Evolutionary conservation across 352 stramenopile species (phyloP), one percentile per base, ranked within the genome.

Genomic region (Pythium aristosporum): DNA sequence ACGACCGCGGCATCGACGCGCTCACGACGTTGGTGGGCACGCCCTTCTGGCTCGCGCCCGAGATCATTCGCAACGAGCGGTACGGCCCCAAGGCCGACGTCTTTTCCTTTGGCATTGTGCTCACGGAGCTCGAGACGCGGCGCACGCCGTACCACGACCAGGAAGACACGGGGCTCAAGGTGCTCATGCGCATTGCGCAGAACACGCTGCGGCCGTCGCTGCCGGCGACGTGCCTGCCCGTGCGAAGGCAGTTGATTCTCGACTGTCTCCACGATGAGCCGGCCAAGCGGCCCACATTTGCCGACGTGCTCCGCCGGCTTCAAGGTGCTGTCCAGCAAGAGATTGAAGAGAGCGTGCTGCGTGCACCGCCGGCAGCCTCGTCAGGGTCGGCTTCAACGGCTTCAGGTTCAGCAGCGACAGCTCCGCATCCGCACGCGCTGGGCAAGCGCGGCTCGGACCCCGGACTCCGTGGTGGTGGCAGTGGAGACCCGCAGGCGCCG

Each of bases 81-180:
- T 96, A 96, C 62, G 86, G 84, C 1, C 77, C 83, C 1, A 76
- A 78, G 9, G 87, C 87, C 21, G 87, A 96, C 46, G 78, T 96
- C n/a, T 96, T 92, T 63, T 96, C 87, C 39, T 96, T 96, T 41
- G 87, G 85, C 20, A 96, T 96, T 43, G 86, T 96, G 54, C 73
- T 96, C 18, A 96, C 87, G 0, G 85, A 94, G 56, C 80, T 96
- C 21, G 85, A 96, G 62, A 91, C 87, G 5, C 82, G 86, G 28
- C 75, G 82, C 30, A 94, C 84, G 51, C 87, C 87, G 43, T 96
- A 96, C 57, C 75, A 94, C 54, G 87, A 96, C 37, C 72, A 80
- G 23, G 73, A 80, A 4, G 77, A 89, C 56, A 91, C 75, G 11
- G 85, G 82, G 12, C 65, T 94, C 46, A 91, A 90, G 51, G 82